Percentiles rank a stretch among this genome's conserved stretches.
These are phyloP conservation scores for Chalaropsis thielavioides DNA, from an alignment of 2,329 filamentous ascomycete genomes.

Conservation along the genomic window DNA sequence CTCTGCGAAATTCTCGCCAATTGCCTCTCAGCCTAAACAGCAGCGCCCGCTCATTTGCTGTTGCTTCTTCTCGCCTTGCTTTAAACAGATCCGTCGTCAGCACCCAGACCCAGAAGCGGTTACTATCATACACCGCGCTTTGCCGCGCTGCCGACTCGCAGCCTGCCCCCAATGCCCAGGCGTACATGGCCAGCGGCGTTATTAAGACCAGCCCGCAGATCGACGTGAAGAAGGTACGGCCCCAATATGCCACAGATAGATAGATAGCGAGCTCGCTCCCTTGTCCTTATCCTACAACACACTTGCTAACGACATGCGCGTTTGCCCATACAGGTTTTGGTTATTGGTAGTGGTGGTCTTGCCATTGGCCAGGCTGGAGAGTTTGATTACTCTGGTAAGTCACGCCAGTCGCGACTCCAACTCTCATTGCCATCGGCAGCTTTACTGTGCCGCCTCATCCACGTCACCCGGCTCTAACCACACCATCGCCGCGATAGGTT, in stretches of 20 bases:
- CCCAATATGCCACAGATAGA: neutral
- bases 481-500: slow-evolving; percentile 41
- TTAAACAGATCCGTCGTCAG: slow-evolving; percentile 9
- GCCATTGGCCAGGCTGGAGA: slow-evolving; percentile 96
- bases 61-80: slow-evolving; percentile 13
- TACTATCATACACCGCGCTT: slow-evolving; percentile 33
- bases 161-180: slow-evolving; percentile 64
- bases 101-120: slow-evolving; percentile 30
- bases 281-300: neutral
- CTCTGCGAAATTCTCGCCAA: slow-evolving; percentile 41
- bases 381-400: slow-evolving; percentile 93
- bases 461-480: neutral
- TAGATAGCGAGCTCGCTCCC: too few relatives aligned
- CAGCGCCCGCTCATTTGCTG: slow-evolving; percentile 10
- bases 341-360: slow-evolving; percentile 89
- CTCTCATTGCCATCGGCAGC: too few relatives aligned
- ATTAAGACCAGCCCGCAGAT: slow-evolving; percentile 68
- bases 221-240: slow-evolving; percentile 66
- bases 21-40: slow-evolving; percentile 24
- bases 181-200: slow-evolving; percentile 77
- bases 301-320: neutral
- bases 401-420: neutral
- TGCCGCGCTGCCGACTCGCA: slow-evolving; percentile 37
- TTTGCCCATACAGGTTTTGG: slow-evolving; percentile 43
- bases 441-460: too few relatives aligned